phyloP scores from a whole-genome alignment of 805 yeast species.

The Zygotorulaspora sp. region DNA sequence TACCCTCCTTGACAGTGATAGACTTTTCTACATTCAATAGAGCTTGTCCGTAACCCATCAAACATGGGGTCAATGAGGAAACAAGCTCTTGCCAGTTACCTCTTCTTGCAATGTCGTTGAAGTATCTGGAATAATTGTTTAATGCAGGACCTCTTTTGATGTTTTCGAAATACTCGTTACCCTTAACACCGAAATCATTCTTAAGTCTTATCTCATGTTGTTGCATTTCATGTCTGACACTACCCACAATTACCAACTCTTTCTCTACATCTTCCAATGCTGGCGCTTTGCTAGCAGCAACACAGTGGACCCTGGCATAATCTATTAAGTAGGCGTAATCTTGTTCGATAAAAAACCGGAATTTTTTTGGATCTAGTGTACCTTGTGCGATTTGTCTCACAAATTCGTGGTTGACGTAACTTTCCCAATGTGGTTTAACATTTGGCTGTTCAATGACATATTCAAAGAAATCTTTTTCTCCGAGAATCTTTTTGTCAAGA shows the following conservation, averaged over 20 bases:
- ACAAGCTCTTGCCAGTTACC: slow-evolving; percentile 62
- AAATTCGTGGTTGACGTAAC: slow-evolving; percentile 59
- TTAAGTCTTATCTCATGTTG: slow-evolving; percentile 51
- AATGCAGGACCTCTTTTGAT: slow-evolving; percentile 55
- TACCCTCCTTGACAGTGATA: slow-evolving; percentile 26
- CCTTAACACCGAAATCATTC: slow-evolving; percentile 34
- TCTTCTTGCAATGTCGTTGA: slow-evolving; percentile 48
- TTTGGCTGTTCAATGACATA: slow-evolving; percentile 54
- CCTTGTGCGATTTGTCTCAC: slow-evolving; percentile 50
- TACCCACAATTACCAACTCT: slow-evolving; percentile 47
- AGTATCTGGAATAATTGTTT: slow-evolving; percentile 54
- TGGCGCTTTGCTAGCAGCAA: slow-evolving; percentile 61
- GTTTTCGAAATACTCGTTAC: slow-evolving; percentile 43
- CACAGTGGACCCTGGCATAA: slow-evolving; percentile 60
- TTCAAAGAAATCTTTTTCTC: slow-evolving; percentile 37
- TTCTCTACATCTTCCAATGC: slow-evolving; percentile 46
- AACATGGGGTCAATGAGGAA: slow-evolving; percentile 69
- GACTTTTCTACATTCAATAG: slow-evolving; percentile 37
- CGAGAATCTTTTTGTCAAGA: slow-evolving; percentile 4
- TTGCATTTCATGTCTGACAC: slow-evolving; percentile 51
- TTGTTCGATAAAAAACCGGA: slow-evolving; percentile 49
- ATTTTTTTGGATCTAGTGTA: slow-evolving; percentile 45
- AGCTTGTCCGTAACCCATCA: slow-evolving; percentile 67
- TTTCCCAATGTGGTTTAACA: slow-evolving; percentile 52
- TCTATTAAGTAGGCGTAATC: slow-evolving; percentile 68